Evolutionary conservation across 306 rosid species (phyloP), one percentile per base, ranked within the genome.

Genomic region (Cicer cuneatum): DNA sequence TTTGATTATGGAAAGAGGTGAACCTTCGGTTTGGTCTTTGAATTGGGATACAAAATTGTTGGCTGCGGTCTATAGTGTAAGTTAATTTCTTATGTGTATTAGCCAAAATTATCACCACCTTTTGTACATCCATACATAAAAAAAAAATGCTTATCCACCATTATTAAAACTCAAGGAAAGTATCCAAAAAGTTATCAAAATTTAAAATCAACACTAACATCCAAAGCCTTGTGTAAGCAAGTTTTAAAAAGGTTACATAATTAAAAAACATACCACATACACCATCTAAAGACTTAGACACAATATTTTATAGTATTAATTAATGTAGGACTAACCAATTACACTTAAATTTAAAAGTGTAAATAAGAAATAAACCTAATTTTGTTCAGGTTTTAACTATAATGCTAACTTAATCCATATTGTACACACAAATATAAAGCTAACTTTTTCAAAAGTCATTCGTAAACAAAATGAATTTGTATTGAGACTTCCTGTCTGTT

Each of bases 21-120:
- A 92, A 8, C 75, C 82, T 39, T 80, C 95, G 0, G 79, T 83
- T 40, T 94, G 99, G 99, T 65, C 93, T 12, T 72, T 92, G 58
- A n/a, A 79, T 7, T 94, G 96, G 99, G 96, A 89, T 62, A 66
- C 84, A 11, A 90, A 90, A 78, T 37, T 94, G 7, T 68, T 85
- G 1, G 97, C 99, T 18, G 93, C 93, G 42, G 81, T 86, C 48
- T 94, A 94, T 76, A 87, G 86, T 52, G 95, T 89, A 86, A 73
- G 93, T 71, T 53, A n/a, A n/a, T 15, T 24, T 64, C 33, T 46
- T 10, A 65, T 7, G 43, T 47, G 66, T n/a, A 37, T 5, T n/a
- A 7, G 8, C 40, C 13, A n/a, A 29, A 19, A 67, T 6, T 2
- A 47, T 41, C 56, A 71, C 62, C 33, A 19, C 10, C 19, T 48